These are phyloP conservation scores for Ophiostoma australiae DNA, from an alignment of 2,329 filamentous ascomycete species.

Conservation along the genomic window DNA sequence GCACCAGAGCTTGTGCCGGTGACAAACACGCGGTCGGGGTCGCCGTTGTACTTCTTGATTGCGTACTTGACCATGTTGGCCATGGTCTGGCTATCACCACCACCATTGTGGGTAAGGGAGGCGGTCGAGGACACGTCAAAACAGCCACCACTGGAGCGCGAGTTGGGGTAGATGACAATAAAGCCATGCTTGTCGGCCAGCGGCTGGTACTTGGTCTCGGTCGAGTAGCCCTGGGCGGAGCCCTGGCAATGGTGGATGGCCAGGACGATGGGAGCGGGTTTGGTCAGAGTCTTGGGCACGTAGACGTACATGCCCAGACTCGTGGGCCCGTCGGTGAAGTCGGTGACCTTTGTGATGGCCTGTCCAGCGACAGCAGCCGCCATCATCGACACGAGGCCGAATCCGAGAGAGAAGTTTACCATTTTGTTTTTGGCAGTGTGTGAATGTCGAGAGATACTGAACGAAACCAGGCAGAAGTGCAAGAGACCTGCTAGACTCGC, in stretches of 20 bases:
- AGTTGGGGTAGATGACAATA: constrained; percentile 48
- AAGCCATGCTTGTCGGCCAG: constrained; percentile 52
- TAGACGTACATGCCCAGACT: constrained; percentile 32
- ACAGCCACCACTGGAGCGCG: constrained; percentile 43
- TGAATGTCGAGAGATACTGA: not conserved
- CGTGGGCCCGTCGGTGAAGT: constrained; percentile 35
- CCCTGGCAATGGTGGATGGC: constrained; percentile 55
- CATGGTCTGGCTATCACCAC: constrained; percentile 48
- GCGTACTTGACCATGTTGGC: constrained; percentile 52
- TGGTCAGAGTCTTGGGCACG: constrained; percentile 31
- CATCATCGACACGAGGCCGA: constrained; percentile 25
- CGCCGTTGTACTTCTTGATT: constrained; percentile 16
- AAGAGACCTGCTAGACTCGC: not conserved
- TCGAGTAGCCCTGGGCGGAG: constrained; percentile 48
- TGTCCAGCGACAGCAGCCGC: constrained; percentile 31
- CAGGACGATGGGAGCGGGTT: constrained; percentile 41
- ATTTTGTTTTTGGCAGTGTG: not conserved
- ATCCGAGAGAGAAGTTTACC: constrained; percentile 11
- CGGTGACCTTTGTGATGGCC: constrained; percentile 32
- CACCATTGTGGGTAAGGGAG: constrained; percentile 47
- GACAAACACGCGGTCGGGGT: constrained; percentile 42
- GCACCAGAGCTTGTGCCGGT: constrained; percentile 46
- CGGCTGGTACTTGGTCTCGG: constrained; percentile 46
- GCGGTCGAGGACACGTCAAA: constrained; percentile 55
- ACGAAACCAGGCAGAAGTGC: not conserved